Evolutionary conservation across 2,329 filamentous ascomycete genomes (phyloP).

Genomic region (Escovopsis sp.): DNA sequence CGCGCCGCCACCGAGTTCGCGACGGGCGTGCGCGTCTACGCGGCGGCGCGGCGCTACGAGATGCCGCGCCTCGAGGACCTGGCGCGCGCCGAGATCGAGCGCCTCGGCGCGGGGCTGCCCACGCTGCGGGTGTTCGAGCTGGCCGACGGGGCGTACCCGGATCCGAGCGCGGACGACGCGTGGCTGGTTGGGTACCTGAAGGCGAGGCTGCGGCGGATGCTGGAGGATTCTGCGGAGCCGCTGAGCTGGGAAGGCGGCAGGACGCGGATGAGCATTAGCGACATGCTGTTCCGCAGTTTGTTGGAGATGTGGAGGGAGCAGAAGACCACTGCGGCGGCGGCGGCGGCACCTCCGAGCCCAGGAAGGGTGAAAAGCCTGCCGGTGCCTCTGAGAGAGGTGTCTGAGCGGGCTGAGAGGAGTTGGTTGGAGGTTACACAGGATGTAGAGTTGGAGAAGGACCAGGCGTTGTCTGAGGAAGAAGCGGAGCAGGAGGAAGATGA

Average conservation of each 20-base stretch:
- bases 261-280: conserved; percentile 1
- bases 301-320: neutral
- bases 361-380: too few species aligned
- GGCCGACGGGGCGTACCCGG: neutral
- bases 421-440: neutral
- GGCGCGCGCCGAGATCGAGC: conserved; percentile 2
- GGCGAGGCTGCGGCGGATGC: neutral
- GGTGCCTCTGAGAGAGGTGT: neutral
- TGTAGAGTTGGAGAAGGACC: too few species aligned
- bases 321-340: too few species aligned
- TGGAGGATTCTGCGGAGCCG: neutral
- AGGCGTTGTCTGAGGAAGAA: neutral
- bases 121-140: conserved; percentile 2
- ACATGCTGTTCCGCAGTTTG: conserved; percentile 1
- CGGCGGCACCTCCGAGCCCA: too few species aligned
- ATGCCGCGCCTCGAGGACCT: conserved; percentile 1
- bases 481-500: neutral
- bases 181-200: conserved; percentile 4
- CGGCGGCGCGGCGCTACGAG: conserved; percentile 1
- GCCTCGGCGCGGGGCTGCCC: neutral
- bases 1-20: neutral
- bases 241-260: neutral
- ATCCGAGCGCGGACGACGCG: conserved; percentile 1
- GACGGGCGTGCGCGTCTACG: conserved; percentile 4
- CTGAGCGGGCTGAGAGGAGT: too few species aligned